Evolutionary conservation across 1,139 yeast genomes (phyloP), one percentile per base, ranked within the genome.

Genomic region (Entelexis paramagnoliae): DNA sequence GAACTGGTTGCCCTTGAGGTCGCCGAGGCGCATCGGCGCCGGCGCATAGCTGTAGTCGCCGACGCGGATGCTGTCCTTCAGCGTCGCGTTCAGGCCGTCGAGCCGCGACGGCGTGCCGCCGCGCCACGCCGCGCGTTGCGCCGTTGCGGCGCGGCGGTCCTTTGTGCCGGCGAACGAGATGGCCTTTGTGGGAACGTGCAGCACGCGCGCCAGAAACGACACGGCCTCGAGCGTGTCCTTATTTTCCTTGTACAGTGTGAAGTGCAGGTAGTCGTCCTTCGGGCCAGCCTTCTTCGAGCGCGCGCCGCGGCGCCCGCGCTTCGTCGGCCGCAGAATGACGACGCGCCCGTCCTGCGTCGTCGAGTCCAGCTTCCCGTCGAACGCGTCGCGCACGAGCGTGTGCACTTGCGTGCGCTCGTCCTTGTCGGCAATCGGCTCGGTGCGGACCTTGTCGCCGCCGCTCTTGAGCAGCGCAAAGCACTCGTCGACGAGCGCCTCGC

Each of bases 171-270:
- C 95, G 66, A 81, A 88, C 51, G 84, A 75, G 38, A 91, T 74
- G 35, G 72, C 66, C 60, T 81, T 83, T 8, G 83, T 73, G 17
- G 89, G 91, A 17, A 84, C 69, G 56, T 89, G 76, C 60, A 91
- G 72, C 58, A 85, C 76, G 63, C 83, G 83, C 39, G 91, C 72
- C 46, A 91, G 71, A 34, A 83, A 70, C 29, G 80, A 76, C 1
- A 94, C 93, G 9, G 86, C 89, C 67, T 91, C 97, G 96, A 91
- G 88, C 1, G 99, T 89, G 63, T 91, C 99, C 65, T 91, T 84
- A 68, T 93, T 93, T 64, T 91, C 96, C 66, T 91, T 91, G 71
- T 84, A 89, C 33, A 91, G 72, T 4, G 86, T 79, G 63, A 89
- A 84, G 63, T 84, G 91, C 40, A 91, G 70, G 65, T 70, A 86